Evolutionary conservation across 495 filamentous ascomycete genomes (phyloP).

Genomic region (Neurospora sp.): DNA sequence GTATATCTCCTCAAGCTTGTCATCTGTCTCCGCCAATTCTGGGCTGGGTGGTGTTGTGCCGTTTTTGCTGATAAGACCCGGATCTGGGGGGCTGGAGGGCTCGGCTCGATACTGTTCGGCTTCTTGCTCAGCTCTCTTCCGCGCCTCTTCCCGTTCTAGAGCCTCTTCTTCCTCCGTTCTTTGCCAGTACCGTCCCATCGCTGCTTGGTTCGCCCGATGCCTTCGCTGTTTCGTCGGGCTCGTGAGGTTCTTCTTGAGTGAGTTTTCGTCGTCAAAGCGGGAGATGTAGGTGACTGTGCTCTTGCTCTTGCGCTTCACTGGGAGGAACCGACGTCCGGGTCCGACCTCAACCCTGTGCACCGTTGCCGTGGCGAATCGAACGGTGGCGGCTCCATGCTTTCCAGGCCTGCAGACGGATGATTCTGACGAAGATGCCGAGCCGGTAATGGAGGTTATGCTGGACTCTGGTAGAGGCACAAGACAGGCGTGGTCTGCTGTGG

Average conservation of each 20-base stretch:
- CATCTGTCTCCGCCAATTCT: not conserved
- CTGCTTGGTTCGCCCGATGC: conserved; percentile 24
- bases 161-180: conserved; percentile 26
- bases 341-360: conserved; percentile 23
- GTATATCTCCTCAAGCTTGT: not conserved
- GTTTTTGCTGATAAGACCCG: not conserved
- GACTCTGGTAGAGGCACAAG: not conserved
- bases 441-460: not conserved
- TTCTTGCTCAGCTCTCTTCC: conserved; percentile 17
- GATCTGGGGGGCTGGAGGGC: conserved; percentile 9
- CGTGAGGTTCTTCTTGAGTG: conserved; percentile 12
- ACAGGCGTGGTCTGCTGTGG: not conserved
- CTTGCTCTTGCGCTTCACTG: conserved; percentile 25
- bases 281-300: conserved; percentile 25
- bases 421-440: not conserved
- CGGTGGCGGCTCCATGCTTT: conserved; percentile 9
- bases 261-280: conserved; percentile 17
- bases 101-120: conserved; percentile 22
- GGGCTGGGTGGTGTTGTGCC: not conserved
- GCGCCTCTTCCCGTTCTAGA: conserved; percentile 17
- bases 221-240: conserved; percentile 21
- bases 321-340: conserved; percentile 19
- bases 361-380: conserved; percentile 25
- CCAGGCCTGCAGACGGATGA: not conserved
- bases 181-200: conserved; percentile 25